These are phyloP conservation scores for Podaxis mareebaensis DNA, from an alignment of 768 basidiomycete species.

Conservation along the genomic window DNA sequence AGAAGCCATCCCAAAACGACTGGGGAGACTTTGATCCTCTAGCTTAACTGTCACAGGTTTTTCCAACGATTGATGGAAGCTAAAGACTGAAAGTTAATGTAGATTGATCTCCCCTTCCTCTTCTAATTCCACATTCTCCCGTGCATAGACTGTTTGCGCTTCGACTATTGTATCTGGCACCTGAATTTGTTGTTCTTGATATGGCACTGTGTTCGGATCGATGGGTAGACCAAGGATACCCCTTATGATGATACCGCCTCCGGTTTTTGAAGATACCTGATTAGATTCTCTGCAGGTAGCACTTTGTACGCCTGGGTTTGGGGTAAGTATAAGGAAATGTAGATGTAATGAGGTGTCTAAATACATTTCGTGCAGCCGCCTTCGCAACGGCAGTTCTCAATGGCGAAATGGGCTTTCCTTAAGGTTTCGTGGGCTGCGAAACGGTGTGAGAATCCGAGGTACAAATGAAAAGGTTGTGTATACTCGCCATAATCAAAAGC, in stretches of 20 bases:
- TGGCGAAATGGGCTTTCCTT: slow-evolving; percentile 51
- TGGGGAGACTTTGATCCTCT: slow-evolving; percentile 87
- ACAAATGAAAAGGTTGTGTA: slow-evolving; percentile 16
- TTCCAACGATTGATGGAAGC: background rate
- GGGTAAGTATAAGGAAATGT: background rate
- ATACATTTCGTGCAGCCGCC: slow-evolving; percentile 74
- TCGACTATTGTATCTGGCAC: slow-evolving; percentile 54
- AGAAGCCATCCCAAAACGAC: slow-evolving; percentile 60
- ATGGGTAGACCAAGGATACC: slow-evolving; percentile 53
- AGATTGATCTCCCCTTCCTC: slow-evolving; percentile 13
- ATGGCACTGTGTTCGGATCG: slow-evolving; percentile 37
- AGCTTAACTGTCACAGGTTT: slow-evolving; percentile 31
- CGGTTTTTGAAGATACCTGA: slow-evolving; percentile 70
- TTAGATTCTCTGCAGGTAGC: slow-evolving; percentile 69
- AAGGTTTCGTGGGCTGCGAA: slow-evolving; percentile 57
- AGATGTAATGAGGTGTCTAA: slow-evolving; percentile 17
- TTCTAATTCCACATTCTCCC: slow-evolving; percentile 51
- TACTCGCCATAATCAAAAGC: slow-evolving; percentile 77
- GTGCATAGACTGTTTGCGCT: slow-evolving; percentile 46
- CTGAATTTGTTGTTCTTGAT: slow-evolving; percentile 25
- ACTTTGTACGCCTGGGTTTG: slow-evolving; percentile 62
- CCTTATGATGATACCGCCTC: slow-evolving; percentile 68
- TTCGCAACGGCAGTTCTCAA: slow-evolving; percentile 64
- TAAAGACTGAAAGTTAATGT: slow-evolving; percentile 6
- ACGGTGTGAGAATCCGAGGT: slow-evolving; percentile 1